phyloP scores from a whole-genome alignment of 2,329 filamentous ascomycete genomes.

The Beauveria sp. region DNA sequence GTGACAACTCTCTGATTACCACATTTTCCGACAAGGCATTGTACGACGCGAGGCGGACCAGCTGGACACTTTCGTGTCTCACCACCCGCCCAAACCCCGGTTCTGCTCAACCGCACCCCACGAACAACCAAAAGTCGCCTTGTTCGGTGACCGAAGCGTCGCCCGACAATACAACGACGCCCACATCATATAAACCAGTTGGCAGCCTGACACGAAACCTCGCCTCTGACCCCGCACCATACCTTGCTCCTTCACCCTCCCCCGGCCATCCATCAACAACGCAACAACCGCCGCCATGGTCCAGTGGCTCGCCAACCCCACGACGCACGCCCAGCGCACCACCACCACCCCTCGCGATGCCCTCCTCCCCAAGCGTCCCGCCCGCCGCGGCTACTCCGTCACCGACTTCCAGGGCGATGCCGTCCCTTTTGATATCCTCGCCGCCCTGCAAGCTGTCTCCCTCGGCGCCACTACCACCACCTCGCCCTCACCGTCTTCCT shows the following conservation, averaged over 20 bases:
- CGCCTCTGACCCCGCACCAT: not conserved
- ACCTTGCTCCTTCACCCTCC: too few relatives aligned
- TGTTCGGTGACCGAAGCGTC: not conserved
- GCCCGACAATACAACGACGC: not conserved
- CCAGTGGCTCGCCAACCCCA: constrained; percentile 23
- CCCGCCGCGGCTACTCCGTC: constrained; percentile 40
- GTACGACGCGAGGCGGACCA: not conserved
- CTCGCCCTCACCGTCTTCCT: constrained; percentile 12
- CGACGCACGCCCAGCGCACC: constrained; percentile 12
- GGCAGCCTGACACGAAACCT: not conserved
- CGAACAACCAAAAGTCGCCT: not conserved
- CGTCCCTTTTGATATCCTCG: constrained; percentile 15
- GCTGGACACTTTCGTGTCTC: constrained; percentile 1
- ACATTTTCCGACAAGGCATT: not conserved
- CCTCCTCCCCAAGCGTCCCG: constrained; percentile 17
- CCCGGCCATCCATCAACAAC: not conserved
- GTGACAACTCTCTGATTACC: not conserved
- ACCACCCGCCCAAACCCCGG: constrained; percentile 3
- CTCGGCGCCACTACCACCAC: constrained; percentile 8
- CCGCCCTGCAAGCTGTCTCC: constrained; percentile 14
- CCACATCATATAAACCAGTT: not conserved
- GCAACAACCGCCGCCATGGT: constrained; percentile 22
- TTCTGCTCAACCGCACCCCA: constrained; percentile 8
- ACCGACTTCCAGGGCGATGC: constrained; percentile 34
- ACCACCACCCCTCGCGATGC: constrained; percentile 5